Base-by-base conservation (phyloP, 2,329 filamentous ascomycete genomes). In the Pestalotiopsis sp. region DNA sequence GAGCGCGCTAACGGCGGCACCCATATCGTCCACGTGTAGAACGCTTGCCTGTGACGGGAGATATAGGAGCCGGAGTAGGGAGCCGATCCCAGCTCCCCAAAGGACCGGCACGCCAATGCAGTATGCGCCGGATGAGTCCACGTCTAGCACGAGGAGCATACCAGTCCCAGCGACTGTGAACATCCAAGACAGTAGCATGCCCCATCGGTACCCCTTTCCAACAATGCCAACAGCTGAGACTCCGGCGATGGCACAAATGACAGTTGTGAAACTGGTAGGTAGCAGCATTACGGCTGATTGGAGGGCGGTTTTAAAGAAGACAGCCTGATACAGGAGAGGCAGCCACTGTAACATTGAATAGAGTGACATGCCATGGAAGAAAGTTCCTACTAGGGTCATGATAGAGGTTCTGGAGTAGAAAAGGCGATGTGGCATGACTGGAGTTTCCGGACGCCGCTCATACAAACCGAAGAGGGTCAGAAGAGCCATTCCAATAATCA, bases 1-100 rank as follows among this genome's bases (percentile, higher is more conserved):
- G 6, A 81, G 67, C 0, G 78, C 69, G 0, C 80, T 79, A 38
- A 76, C 72, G 0, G 77, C 77, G 14, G 80, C 71, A 10, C 79
- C 80, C 6, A 66, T 71, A 61, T 81, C 79, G 56, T 81, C 75
- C 4, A 77, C 75, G 14, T 70, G 63, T 4, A 69, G 58, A 17
- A 74, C 75, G 57, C 76, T 80, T 0, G 79, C 79, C 65, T 80
- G 76, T n/a, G 14, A 60, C 26, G 24, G 57, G 22, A n/a, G 66
- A 80, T 74, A 17, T 78, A 74, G 1, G 81, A 64, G 11, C 69
- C 70, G 2, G 68, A 70, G 67, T 48, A 68, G 68, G 56, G 70
- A 60, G 14, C 71, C 52, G 3, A 70, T 66, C 35, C 71, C 71
- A 10, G 77, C 68, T 6, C 76, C 77, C 1, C 72, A 65, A n/a